phyloP scores from a whole-genome alignment of 805 yeast genomes.

The Kuraishia ogatae region DNA sequence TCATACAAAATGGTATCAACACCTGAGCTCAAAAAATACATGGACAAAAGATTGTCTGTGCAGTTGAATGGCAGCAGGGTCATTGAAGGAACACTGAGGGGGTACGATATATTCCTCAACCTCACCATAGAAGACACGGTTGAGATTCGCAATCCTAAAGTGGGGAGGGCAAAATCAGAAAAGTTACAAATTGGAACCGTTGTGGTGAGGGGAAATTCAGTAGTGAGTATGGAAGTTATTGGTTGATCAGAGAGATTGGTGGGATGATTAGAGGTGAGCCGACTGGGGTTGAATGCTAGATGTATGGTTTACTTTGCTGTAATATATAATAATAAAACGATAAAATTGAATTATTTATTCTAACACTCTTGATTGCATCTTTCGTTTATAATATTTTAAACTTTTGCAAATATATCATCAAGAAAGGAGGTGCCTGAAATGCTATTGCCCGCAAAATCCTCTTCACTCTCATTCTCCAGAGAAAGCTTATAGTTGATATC shows the following conservation, averaged over 20 bases:
- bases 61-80: constrained; percentile 74
- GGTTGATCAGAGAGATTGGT: constrained; percentile 1
- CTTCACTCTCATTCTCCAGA: neutral
- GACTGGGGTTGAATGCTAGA: too few relatives aligned
- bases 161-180: constrained; percentile 6
- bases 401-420: constrained; percentile 1
- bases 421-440: constrained; percentile 1
- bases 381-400: too few relatives aligned
- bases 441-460: neutral
- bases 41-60: constrained; percentile 68
- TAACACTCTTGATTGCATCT: too few relatives aligned
- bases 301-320: too few relatives aligned
- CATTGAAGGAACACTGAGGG: constrained; percentile 74
- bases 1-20: constrained; percentile 22
- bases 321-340: too few relatives aligned
- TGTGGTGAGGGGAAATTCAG: constrained; percentile 46
- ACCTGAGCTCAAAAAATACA: constrained; percentile 43
- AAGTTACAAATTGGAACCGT: constrained; percentile 19
- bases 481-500: constrained; percentile 1
- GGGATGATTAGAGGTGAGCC: neutral
- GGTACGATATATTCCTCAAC: constrained; percentile 58
- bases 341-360: too few relatives aligned
- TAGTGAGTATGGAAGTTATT: constrained; percentile 39
- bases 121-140: constrained; percentile 21
- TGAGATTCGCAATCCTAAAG: constrained; percentile 13